Evolutionary conservation across 257 asterid species (phyloP).

Genomic region (Penstemon barbatus): DNA sequence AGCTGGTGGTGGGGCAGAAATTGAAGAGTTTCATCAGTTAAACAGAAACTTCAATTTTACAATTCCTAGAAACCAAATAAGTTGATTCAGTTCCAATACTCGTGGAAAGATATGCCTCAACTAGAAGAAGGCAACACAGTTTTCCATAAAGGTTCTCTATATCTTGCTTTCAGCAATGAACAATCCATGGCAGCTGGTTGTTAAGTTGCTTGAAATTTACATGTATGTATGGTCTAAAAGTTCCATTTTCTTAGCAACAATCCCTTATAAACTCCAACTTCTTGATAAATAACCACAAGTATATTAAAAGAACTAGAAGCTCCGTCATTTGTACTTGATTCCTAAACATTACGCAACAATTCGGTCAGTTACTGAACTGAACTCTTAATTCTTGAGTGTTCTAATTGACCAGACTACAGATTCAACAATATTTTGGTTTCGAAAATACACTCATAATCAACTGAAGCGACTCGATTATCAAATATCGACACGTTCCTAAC

Average conservation of each 20-base stretch:
- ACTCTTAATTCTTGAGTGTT: too few species aligned
- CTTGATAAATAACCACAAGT: background rate
- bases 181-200: background rate
- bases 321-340: background rate
- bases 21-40: background rate
- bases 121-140: background rate
- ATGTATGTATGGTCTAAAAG: background rate
- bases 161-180: background rate
- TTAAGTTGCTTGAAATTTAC: background rate
- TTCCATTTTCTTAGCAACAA: too few species aligned
- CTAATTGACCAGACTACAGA: too few species aligned
- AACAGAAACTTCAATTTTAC: too few species aligned
- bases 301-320: background rate
- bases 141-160: background rate
- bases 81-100: background rate
- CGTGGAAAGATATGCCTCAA: background rate
- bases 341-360: background rate
- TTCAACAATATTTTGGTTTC: too few species aligned
- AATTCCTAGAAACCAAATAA: background rate
- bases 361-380: too few species aligned
- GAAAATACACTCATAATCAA: too few species aligned
- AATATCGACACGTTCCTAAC: too few species aligned
- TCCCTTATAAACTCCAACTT: too few species aligned
- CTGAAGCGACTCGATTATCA: too few species aligned
- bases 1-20: background rate